Evolutionary conservation across 2,329 filamentous ascomycete species (phyloP).

Genomic region (Blastomyces percursus): DNA sequence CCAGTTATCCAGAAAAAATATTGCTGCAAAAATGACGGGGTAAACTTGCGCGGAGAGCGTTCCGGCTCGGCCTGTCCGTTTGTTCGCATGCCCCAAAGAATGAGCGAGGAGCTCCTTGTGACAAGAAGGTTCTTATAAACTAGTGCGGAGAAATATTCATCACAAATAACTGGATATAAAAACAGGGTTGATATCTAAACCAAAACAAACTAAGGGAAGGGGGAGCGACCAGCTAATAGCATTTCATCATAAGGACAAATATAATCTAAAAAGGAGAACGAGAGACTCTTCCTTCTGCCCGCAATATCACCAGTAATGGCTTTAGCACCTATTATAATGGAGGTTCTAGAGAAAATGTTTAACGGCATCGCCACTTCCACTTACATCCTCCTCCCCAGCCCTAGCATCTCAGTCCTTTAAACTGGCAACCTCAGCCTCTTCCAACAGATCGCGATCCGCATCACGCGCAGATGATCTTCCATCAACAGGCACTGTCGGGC

Average conservation of each 20-base stretch:
- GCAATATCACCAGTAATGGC: neutral
- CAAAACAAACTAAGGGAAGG: neutral
- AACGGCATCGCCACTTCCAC: neutral
- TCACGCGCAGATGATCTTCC: slow-evolving; percentile 37
- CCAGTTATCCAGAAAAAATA: neutral
- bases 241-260: neutral
- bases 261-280: neutral
- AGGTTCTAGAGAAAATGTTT: neutral
- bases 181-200: neutral
- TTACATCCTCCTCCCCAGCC: slow-evolving; percentile 7
- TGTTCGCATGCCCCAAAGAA: neutral
- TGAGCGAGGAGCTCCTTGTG: neutral
- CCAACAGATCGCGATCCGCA: slow-evolving; percentile 58
- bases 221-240: neutral
- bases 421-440: slow-evolving; percentile 59
- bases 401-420: slow-evolving; percentile 26
- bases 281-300: neutral
- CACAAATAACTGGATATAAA: neutral
- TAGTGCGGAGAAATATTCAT: neutral
- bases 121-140: neutral
- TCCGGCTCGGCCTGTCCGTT: neutral
- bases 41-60: too few species aligned
- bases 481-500: slow-evolving; percentile 10
- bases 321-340: neutral
- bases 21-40: neutral